phyloP scores from a whole-genome alignment of 2,329 filamentous ascomycete genomes.

The Xylariaceae sp. region DNA sequence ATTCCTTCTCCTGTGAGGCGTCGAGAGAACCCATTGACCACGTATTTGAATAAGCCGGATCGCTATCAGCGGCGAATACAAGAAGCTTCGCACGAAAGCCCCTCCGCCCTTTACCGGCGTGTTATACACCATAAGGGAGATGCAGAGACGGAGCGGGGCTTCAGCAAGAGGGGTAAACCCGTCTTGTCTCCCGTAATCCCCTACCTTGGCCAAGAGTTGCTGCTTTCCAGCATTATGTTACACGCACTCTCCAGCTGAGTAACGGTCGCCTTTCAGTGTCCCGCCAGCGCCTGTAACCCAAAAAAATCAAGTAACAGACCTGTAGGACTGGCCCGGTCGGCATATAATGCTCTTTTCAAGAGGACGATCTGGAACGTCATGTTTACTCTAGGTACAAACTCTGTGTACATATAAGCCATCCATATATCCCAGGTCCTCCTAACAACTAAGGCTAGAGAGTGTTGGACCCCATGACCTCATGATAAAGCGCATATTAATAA shows the following conservation, averaged over 20 bases:
- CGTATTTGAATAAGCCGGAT: background rate
- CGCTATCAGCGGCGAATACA: background rate
- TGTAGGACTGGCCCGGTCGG: too few relatives aligned
- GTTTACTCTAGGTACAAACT: background rate
- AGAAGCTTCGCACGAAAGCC: background rate
- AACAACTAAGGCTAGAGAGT: background rate
- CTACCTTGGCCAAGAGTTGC: slow-evolving; percentile 4
- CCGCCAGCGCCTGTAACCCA: background rate
- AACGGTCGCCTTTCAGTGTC: background rate
- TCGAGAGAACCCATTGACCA: slow-evolving; percentile 41
- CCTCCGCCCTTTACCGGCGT: background rate
- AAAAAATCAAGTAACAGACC: too few relatives aligned
- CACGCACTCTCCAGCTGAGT: background rate
- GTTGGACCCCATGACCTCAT: background rate
- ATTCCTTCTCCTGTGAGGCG: slow-evolving; percentile 50
- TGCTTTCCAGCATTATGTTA: background rate
- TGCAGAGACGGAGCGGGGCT: slow-evolving; percentile 18
- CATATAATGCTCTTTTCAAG: background rate
- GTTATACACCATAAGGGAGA: background rate
- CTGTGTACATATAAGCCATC: background rate
- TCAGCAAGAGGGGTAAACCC: slow-evolving; percentile 10
- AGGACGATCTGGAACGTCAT: background rate
- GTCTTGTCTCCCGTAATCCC: background rate
- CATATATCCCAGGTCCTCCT: too few relatives aligned
- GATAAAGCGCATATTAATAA: background rate